Percentiles rank a stretch among this genome's conserved stretches.
These are phyloP conservation scores for Brassica incana DNA, from an alignment of 345 rosid species.

Conservation along the genomic window DNA sequence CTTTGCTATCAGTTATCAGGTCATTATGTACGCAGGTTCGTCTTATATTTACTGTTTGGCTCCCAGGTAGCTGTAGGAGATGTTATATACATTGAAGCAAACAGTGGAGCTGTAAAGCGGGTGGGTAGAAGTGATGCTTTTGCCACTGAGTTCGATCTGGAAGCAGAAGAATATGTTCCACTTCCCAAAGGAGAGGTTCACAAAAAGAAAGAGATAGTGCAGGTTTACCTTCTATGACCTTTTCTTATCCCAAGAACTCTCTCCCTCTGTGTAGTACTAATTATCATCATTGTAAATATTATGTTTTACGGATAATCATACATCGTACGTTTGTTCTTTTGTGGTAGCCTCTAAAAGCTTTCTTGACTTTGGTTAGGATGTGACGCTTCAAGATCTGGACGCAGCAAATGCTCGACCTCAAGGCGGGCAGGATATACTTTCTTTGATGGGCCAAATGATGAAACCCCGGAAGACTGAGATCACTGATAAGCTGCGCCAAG, in stretches of 20 bases:
- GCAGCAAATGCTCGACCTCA: constrained; percentile 99
- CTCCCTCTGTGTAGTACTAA: background rate
- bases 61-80: constrained; percentile 93
- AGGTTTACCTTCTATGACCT: constrained; percentile 51
- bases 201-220: constrained; percentile 98
- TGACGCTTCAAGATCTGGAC: constrained; percentile 96
- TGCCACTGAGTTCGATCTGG: constrained; percentile 95
- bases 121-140: constrained; percentile 98
- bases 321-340: background rate
- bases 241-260: constrained; percentile 17
- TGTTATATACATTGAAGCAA: constrained; percentile 96
- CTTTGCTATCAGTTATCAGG: background rate
- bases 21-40: background rate
- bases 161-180: constrained; percentile 99
- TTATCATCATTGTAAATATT: background rate
- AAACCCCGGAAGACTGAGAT: constrained; percentile 96
- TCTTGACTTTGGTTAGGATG: constrained; percentile 58
- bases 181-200: constrained; percentile 99
- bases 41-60: background rate
- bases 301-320: background rate
- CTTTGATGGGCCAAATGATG: constrained; percentile 99
- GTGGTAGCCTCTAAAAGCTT: constrained; percentile 1
- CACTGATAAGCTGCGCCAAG: constrained; percentile 95
- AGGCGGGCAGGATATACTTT: constrained; percentile 98
- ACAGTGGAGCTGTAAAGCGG: constrained; percentile 96